phyloP scores from a whole-genome alignment of 306 rosid species.

The Castanea sativa region DNA sequence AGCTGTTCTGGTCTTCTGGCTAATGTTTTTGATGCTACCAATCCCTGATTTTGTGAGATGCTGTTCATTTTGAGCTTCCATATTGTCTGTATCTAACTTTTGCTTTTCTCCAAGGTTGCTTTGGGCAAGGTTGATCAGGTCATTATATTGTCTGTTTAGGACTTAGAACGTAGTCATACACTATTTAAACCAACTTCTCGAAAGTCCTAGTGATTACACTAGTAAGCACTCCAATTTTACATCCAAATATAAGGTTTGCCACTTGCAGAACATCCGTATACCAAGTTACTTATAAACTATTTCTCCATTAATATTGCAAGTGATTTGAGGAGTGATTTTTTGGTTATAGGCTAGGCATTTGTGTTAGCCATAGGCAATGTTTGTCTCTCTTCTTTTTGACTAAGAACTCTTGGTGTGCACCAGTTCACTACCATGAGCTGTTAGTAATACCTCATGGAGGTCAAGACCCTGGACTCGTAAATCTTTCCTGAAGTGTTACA shows the following conservation, averaged over 20 bases:
- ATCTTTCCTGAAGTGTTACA: too few species aligned
- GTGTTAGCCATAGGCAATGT: too few species aligned
- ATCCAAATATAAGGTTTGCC: not conserved
- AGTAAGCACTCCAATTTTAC: not conserved
- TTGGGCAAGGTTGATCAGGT: not conserved
- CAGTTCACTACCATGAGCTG: not conserved
- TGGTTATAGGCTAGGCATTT: too few species aligned
- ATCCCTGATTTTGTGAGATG: not conserved
- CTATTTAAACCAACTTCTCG: not conserved
- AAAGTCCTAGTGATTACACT: not conserved
- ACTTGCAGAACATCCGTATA: not conserved
- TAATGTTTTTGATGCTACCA: not conserved
- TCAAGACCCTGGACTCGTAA: too few species aligned
- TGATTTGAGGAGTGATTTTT: too few species aligned
- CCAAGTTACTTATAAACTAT: not conserved
- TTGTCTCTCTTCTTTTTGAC: not conserved
- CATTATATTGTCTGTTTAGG: not conserved
- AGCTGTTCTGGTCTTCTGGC: not conserved
- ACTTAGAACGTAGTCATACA: not conserved
- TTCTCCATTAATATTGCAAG: not conserved
- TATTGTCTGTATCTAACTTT: not conserved
- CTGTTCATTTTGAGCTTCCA: not conserved
- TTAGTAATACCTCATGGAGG: not conserved
- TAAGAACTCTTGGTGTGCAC: not conserved
- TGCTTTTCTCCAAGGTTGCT: not conserved